Evolutionary conservation across 1,139 yeast species (phyloP).

Genomic region (Candida sojae): DNA sequence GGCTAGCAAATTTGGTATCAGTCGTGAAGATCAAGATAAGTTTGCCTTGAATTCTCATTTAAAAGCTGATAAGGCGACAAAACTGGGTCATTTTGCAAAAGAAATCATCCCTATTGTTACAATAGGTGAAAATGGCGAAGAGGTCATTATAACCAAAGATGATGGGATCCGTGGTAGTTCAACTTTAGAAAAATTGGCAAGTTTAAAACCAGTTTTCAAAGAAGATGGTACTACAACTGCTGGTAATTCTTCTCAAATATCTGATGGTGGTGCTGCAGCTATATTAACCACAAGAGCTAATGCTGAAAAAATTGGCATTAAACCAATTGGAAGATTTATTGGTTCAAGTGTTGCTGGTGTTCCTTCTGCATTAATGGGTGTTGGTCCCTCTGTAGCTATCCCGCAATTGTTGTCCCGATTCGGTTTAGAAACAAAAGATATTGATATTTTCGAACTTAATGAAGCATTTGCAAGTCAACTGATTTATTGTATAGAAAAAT

Average conservation of each 20-base stretch:
- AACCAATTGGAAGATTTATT: slow-evolving; percentile 42
- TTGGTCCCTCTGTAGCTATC: slow-evolving; percentile 42
- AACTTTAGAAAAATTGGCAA: slow-evolving; percentile 29
- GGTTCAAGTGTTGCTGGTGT: slow-evolving; percentile 40
- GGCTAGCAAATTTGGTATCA: slow-evolving; percentile 48
- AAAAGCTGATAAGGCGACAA: slow-evolving; percentile 36
- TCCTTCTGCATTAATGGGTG: slow-evolving; percentile 39
- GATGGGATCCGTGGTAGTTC: slow-evolving; percentile 33
- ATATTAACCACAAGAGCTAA: slow-evolving; percentile 34
- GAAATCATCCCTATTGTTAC: slow-evolving; percentile 39
- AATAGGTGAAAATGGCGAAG: slow-evolving; percentile 22
- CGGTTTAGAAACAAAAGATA: slow-evolving; percentile 26
- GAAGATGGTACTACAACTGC: slow-evolving; percentile 42
- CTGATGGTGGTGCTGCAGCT: slow-evolving; percentile 47
- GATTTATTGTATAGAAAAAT: slow-evolving; percentile 29
- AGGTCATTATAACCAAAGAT: slow-evolving; percentile 21
- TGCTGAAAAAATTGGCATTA: slow-evolving; percentile 36
- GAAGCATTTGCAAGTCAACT: slow-evolving; percentile 48
- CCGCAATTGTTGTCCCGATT: slow-evolving; percentile 31
- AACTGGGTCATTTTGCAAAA: slow-evolving; percentile 33
- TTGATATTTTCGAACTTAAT: slow-evolving; percentile 40
- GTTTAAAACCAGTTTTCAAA: slow-evolving; percentile 34
- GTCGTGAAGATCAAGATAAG: slow-evolving; percentile 61
- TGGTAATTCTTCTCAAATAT: slow-evolving; percentile 44
- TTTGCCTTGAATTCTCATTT: slow-evolving; percentile 38